Evolutionary conservation across 2,329 filamentous ascomycete species (phyloP), one percentile per base, ranked within the genome.

Genomic region (Lecanoromycetidae sp.): DNA sequence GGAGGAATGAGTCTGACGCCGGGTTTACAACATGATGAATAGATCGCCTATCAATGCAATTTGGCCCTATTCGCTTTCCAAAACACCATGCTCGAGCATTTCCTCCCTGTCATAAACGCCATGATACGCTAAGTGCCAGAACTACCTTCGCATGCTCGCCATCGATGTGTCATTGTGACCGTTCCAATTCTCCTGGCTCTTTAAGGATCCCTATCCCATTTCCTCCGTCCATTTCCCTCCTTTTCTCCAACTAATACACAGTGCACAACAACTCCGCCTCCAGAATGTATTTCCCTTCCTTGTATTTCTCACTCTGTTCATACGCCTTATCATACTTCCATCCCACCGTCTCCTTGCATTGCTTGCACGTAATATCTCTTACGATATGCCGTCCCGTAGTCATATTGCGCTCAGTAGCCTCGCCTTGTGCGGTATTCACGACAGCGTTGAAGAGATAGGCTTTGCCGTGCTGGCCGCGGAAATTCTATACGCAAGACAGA

Each of bases 281-380:
- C 48, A 98, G 74, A 51, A 98, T 98, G 63, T 84, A 96, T 69
- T 96, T 98, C 47, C 87, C 88, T 72, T 98, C 91, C 71, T 98
- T 98, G 69, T 98, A 98, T 69, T 94, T 94, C 75, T 98, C 90
- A 54, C 75, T 81, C 27, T 71, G 66, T 70, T 98, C 91, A 63
- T 84, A 96, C 1, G 91, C 91, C 70, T 93, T 94, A 67, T 98
- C 91, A 64, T 98, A 98, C 66, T 94, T 96, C 91, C 91, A 98
- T 29, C 91, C 91, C 44, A 98, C 91, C 25, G 82, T 84, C 64
- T 88, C 84, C 62, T 83, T 84, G 75, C 91, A 98, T 66, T 94
- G 85, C 49, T 83, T 77, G 70, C 91, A 98, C 49, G 73, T 73
- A 58, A 98, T 95, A 63, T 98, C 91, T 49, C 91, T 82, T 39